Base-by-base conservation (phyloP, 192 early-diverging fungal species). In the Jimgerdemannia lactiflua region DNA sequence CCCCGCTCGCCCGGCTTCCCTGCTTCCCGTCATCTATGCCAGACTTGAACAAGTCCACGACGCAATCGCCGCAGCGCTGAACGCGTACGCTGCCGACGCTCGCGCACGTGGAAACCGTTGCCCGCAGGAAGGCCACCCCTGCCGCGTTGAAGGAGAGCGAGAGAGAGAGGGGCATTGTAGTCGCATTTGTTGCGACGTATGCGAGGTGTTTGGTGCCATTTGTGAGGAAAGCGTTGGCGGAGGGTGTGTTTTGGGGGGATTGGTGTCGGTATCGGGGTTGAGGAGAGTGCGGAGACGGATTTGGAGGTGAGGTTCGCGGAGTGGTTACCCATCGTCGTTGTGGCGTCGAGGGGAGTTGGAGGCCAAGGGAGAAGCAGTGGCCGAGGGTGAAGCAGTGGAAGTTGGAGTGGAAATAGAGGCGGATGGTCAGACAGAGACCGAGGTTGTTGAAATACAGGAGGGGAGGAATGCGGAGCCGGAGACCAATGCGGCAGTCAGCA, bases 1-100 rank as follows among this genome's bases (percentile, higher is more conserved):
- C 93, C 3, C 81, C 88, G 3, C 77, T 93, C 4, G 93, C 91
- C 87, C 89, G 1, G 65, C 86, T 11, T 78, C 84, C 8, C 64
- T 88, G 4, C 79, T 75, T 43, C 8, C 69, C 17, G 69, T 69
- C 4, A 73, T 83, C 10, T 3, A 40, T 39, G n/a, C 64, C 1
- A 72, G 79, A 29, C 65, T 83, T n/a, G 67, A 78, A 4, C 71
- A 42, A 7, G 74, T 73, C 20, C 73, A 78, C 19, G 66, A 79
- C 29, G 71, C 73, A n/a, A 76, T 79, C 43, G 75, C 66, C 7
- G 43, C 67, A 39, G 68, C 67, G 2, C 19, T 83, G 18, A 63
- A 77, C 65, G 43, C 70, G 17, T 83, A 83, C 42, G 69, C 78
- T 1, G 42, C 67, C 2, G 49, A 65, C 3, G 54, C 67, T 29